These are phyloP conservation scores for Trypanosoma mega DNA, from an alignment of 208 protist genomes.

Conservation along the genomic window DNA sequence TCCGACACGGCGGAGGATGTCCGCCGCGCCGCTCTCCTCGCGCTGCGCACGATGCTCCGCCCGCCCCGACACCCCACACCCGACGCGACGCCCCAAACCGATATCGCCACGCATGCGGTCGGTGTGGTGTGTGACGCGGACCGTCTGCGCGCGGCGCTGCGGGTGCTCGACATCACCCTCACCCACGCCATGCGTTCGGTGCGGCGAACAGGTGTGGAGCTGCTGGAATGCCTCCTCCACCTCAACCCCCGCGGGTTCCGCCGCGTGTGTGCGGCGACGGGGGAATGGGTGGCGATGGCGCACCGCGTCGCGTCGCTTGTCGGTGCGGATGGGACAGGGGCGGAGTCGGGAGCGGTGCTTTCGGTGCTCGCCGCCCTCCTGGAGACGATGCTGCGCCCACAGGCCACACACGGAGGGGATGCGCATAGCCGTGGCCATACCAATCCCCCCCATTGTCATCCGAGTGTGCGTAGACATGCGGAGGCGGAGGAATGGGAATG, in stretches of 20 bases:
- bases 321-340: not conserved
- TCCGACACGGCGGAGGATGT: conserved; percentile 76
- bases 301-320: conserved; percentile 59
- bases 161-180: conserved; percentile 55
- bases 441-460: no score
- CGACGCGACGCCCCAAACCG: no score
- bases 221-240: conserved; percentile 46
- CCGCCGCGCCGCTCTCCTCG: conserved; percentile 43
- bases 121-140: conserved; percentile 34
- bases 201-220: conserved; percentile 51
- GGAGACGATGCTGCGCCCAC: conserved; percentile 35
- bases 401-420: no score
- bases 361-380: conserved; percentile 42
- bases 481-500: not conserved
- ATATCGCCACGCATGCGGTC: no score
- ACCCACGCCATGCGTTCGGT: conserved; percentile 71
- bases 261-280: conserved; percentile 11
- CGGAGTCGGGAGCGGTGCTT: conserved; percentile 28
- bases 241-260: conserved; percentile 20
- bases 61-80: not conserved
- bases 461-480: no score
- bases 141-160: conserved; percentile 37
- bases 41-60: conserved; percentile 35
- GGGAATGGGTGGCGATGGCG: conserved; percentile 37
- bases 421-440: no score